Conservation (phyloP, 2,329 filamentous ascomycete species). For the Aspergillus proliferans region DNA sequence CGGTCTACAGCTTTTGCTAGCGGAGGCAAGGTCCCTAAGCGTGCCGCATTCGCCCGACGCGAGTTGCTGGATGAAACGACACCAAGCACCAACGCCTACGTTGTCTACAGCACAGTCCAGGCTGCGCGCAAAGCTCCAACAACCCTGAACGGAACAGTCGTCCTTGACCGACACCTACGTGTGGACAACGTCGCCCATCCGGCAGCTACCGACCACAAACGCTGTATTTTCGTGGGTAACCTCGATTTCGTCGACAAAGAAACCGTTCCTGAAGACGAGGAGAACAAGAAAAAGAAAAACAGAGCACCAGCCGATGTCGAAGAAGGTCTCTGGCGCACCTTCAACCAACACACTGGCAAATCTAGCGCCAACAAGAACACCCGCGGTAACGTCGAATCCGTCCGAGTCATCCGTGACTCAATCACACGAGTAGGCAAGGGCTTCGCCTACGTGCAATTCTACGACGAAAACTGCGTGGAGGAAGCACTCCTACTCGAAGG, state of each 20-base stretch:
- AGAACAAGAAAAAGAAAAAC: conserved; percentile 65
- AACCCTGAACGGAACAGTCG: conserved; percentile 73
- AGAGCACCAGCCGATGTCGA: conserved; percentile 78
- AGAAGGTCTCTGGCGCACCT: conserved; percentile 59
- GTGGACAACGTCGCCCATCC: conserved; percentile 91
- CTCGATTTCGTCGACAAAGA: conserved; percentile 94
- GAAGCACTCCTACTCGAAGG: conserved; percentile 80
- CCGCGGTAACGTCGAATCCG: conserved; percentile 80
- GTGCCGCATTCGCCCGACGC: conserved; percentile 88
- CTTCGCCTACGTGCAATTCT: conserved; percentile 95
- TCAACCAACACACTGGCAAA: conserved; percentile 30
- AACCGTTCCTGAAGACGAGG: conserved; percentile 55
- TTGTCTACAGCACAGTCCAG: conserved; percentile 69
- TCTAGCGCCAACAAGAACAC: conserved; percentile 33
- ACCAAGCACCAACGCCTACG: conserved; percentile 89
- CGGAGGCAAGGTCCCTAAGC: conserved; percentile 68
- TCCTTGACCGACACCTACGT: conserved; percentile 81
- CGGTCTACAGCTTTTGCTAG: conserved; percentile 82
- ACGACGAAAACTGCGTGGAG: conserved; percentile 82
- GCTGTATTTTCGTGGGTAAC: conserved; percentile 95
- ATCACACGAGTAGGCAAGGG: conserved; percentile 92
- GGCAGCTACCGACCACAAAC: conserved; percentile 70
- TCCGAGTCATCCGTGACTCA: conserved; percentile 82
- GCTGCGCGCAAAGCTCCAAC: conserved; percentile 71
- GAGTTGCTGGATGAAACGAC: conserved; percentile 87